Evolutionary conservation across 2,329 filamentous ascomycete genomes (phyloP), one percentile per base, ranked within the genome.

Genomic region (Botrytis cinerea): DNA sequence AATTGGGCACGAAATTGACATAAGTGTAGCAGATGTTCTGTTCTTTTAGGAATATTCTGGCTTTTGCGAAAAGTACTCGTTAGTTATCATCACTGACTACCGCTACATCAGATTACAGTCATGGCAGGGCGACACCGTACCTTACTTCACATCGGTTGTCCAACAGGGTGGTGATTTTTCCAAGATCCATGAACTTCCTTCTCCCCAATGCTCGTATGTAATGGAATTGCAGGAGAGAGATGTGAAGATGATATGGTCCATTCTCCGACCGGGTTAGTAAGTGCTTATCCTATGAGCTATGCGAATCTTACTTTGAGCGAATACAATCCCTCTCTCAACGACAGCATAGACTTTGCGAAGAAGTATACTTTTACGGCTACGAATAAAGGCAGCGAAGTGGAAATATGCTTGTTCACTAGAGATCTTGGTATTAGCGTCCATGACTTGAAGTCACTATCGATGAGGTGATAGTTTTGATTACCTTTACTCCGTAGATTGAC

Each of bases 261-360:
- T 8, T 48, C 45, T 38, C 38, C 28, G 38, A 28, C 10, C 20
- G 45, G 45, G 2, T n/a, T 20, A 10, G 28, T 51, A 38, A n/a
- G 51, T 22, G 32, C 10, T 12, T 54, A 67, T 32, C 48, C 67
- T 10, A 32, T 66, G 18, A 60, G 72, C n/a, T 54, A 59, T 28
- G 38, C 64, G 22, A 54, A 59, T 20, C 71, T 71, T 35, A 45
- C 60, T 8, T 35, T 70, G 18, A 69, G 70, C 8, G 28, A 73
- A 70, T 9, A 62, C 9, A 67, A 59, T 28, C 28, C 73, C 12
- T 35, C 73, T 20, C 61, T 76, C 32, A 75, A 73, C n/a, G 70
- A 76, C n/a, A 72, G 62, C 14, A 68, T 70, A n/a, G 43, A 74
- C n/a, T 73, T 67, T 3, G 60, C 32, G 10, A 57, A 43, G 10